Conservation (phyloP, 768 basidiomycete genomes). For the Boletus eberwhitei region DNA sequence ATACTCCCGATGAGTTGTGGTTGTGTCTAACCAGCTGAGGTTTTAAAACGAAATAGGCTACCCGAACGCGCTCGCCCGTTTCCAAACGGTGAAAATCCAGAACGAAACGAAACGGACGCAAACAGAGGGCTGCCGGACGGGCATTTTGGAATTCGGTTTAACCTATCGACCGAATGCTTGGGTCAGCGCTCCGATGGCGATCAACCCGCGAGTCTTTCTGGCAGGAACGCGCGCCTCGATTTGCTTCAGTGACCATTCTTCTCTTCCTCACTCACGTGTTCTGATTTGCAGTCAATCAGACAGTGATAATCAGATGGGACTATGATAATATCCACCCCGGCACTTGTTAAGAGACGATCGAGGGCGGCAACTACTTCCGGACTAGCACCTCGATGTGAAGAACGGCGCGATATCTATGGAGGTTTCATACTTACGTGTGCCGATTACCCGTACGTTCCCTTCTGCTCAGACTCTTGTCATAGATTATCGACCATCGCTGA, state of each 20-base stretch:
- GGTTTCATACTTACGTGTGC: slow-evolving; percentile 61
- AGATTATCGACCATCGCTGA: not conserved
- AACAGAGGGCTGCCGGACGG: too few species aligned
- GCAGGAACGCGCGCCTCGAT: slow-evolving; percentile 57
- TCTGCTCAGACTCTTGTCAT: not conserved
- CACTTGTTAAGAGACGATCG: slow-evolving; percentile 78
- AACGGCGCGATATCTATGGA: slow-evolving; percentile 78
- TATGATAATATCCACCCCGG: slow-evolving; percentile 81
- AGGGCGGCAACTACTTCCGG: slow-evolving; percentile 89
- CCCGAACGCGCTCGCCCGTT: too few species aligned
- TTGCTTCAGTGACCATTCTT: not conserved
- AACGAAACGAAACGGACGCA: too few species aligned
- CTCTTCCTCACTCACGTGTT: not conserved
- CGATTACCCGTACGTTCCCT: slow-evolving; percentile 51
- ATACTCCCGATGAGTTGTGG: too few species aligned
- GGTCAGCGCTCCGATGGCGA: slow-evolving; percentile 70
- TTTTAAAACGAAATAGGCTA: too few species aligned
- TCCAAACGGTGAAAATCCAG: too few species aligned
- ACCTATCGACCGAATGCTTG: slow-evolving; percentile 77
- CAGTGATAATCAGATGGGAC: slow-evolving; percentile 77
- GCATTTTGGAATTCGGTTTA: too few species aligned
- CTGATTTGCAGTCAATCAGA: slow-evolving; percentile 65
- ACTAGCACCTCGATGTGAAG: slow-evolving; percentile 63
- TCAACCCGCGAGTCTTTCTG: slow-evolving; percentile 78
- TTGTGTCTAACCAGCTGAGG: too few species aligned